Percentiles rank a stretch among this genome's conserved stretches.
Evolutionary conservation across 2,329 filamentous ascomycete genomes (phyloP).

Genomic region (Amesomyces nigricolor): DNA sequence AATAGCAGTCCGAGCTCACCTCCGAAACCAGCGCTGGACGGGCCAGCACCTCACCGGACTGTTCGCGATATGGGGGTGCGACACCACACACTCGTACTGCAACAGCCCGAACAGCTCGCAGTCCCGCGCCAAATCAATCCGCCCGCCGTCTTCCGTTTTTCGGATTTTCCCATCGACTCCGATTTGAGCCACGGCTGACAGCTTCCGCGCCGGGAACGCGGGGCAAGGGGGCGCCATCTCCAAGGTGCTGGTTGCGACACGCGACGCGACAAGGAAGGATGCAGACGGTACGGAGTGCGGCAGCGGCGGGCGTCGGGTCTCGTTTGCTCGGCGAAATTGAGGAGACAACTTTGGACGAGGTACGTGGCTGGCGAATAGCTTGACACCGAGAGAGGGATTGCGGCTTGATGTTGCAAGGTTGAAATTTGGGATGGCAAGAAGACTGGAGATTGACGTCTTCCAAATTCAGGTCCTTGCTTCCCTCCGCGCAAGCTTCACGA

Average conservation of each 20-base stretch:
- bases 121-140: slow-evolving; percentile 44
- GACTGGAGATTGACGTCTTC: background rate
- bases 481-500: slow-evolving; percentile 24
- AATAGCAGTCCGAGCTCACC: slow-evolving; percentile 37
- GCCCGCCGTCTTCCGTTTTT: slow-evolving; percentile 39
- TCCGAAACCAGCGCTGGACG: slow-evolving; percentile 54
- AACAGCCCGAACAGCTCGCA: slow-evolving; percentile 55
- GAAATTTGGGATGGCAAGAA: background rate
- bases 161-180: slow-evolving; percentile 46
- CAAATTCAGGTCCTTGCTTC: slow-evolving; percentile 26
- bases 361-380: slow-evolving; percentile 28
- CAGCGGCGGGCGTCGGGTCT: slow-evolving; percentile 40
- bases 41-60: slow-evolving; percentile 51
- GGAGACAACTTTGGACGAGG: slow-evolving; percentile 55
- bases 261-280: slow-evolving; percentile 29
- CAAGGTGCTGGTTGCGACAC: background rate
- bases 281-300: slow-evolving; percentile 35
- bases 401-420: slow-evolving; percentile 1
- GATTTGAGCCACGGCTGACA: slow-evolving; percentile 45
- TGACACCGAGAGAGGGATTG: background rate
- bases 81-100: slow-evolving; percentile 56
- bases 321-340: slow-evolving; percentile 51
- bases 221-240: slow-evolving; percentile 55
- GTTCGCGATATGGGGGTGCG: slow-evolving; percentile 40
- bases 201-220: slow-evolving; percentile 47